A percentile compares a stretch with the other conserved stretches of the same genome.
Evolutionary conservation across 192 early-diverging fungal genomes (phyloP).

Genomic region (Phlyctochytrium bullatum): DNA sequence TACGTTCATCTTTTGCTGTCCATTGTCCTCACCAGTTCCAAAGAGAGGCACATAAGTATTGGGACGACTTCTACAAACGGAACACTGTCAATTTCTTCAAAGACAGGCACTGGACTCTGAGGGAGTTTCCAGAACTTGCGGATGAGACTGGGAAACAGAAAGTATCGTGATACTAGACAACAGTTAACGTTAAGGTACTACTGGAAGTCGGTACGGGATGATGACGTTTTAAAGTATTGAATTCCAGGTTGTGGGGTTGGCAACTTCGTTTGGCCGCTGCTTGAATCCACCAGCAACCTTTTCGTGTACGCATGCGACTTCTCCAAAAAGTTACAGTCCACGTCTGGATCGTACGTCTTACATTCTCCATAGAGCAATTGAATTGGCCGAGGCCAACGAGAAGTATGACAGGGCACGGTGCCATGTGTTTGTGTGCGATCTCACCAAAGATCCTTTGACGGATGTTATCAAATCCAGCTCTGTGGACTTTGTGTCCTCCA

Average conservation of each 20-base stretch:
- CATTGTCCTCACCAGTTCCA: background rate
- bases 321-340: conserved; percentile 2
- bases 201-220: conserved; percentile 10
- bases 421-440: conserved; percentile 53
- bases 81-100: conserved; percentile 82
- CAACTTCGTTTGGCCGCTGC: conserved; percentile 55
- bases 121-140: conserved; percentile 90
- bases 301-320: conserved; percentile 38
- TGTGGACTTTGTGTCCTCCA: conserved; percentile 46
- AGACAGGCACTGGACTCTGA: conserved; percentile 91
- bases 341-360: no score
- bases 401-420: conserved; percentile 34
- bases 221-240: background rate
- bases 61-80: conserved; percentile 49
- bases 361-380: conserved; percentile 41
- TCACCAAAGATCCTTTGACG: conserved; percentile 38
- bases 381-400: conserved; percentile 47
- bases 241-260: conserved; percentile 53
- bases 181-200: background rate
- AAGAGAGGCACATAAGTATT: conserved; percentile 38
- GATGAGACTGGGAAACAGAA: conserved; percentile 13
- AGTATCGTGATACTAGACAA: background rate
- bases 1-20: no score
- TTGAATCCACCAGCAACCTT: conserved; percentile 42
- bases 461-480: conserved; percentile 30